Conservation (phyloP, 1,284 basidiomycete genomes). For the Pholiota adiposa region DNA sequence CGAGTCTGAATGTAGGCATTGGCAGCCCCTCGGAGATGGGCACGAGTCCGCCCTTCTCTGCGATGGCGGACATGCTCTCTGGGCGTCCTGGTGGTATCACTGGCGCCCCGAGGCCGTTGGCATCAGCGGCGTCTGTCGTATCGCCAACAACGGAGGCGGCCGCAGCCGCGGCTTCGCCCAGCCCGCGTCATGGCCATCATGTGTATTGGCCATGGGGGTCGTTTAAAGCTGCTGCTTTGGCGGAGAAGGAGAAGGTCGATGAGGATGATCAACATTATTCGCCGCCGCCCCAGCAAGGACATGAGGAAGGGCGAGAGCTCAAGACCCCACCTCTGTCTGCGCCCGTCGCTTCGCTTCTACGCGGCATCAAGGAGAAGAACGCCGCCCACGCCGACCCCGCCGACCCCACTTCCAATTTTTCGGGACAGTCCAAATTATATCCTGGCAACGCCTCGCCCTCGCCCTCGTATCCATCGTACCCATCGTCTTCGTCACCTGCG, state of each 20-base stretch:
- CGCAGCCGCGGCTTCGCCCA: neutral
- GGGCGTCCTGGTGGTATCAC: too few species aligned
- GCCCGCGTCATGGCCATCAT: neutral
- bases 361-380: slow-evolving; percentile 31
- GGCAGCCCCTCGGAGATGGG: slow-evolving; percentile 22
- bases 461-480: neutral
- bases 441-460: neutral
- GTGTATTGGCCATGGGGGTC: slow-evolving; percentile 10
- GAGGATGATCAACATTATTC: neutral
- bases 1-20: too few species aligned
- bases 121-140: too few species aligned
- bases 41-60: slow-evolving; percentile 31
- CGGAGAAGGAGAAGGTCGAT: neutral
- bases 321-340: slow-evolving; percentile 4
- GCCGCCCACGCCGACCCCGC: too few species aligned
- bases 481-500: neutral
- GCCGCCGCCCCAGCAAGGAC: neutral
- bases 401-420: too few species aligned
- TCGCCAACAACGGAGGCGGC: neutral
- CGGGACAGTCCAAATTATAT: too few species aligned
- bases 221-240: neutral
- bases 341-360: slow-evolving; percentile 17
- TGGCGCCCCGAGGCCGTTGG: too few species aligned
- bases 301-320: neutral
- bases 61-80: slow-evolving; percentile 24